Percentiles rank a stretch among this genome's conserved stretches.
Conservation (phyloP, 208 protist species). For the Angomonas deanei region DNA sequence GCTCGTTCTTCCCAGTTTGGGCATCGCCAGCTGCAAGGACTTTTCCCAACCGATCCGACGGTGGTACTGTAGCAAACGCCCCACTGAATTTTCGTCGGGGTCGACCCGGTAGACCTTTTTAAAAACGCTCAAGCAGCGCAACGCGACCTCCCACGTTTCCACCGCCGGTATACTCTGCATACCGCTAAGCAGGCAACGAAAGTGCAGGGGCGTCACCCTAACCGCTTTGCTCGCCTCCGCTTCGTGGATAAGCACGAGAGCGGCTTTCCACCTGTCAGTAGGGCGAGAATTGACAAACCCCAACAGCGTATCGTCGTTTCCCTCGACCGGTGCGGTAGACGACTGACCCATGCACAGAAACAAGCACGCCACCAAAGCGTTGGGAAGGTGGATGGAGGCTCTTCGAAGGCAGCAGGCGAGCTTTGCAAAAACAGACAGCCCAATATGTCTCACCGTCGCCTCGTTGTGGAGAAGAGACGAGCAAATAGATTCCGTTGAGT, state of each 20-base stretch:
- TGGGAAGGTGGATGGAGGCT: conserved; percentile 26
- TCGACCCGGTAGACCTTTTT: conserved; percentile 17
- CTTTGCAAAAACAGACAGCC: conserved; percentile 30
- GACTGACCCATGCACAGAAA: conserved; percentile 39
- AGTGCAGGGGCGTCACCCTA: conserved; percentile 45
- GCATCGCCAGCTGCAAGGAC: conserved; percentile 69
- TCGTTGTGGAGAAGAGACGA: conserved; percentile 47
- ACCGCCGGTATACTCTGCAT: conserved; percentile 63
- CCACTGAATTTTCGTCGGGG: conserved; percentile 43
- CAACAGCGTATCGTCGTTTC: background rate
- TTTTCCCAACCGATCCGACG: conserved; percentile 61
- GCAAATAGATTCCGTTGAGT: conserved; percentile 46
- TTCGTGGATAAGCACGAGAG: conserved; percentile 29
- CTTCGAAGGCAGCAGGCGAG: conserved; percentile 22
- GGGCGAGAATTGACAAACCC: conserved; percentile 19
- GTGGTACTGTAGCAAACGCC: conserved; percentile 54
- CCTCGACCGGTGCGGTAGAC: background rate
- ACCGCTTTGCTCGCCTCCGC: conserved; percentile 19
- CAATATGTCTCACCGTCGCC: conserved; percentile 53
- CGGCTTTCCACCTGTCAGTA: conserved; percentile 30
- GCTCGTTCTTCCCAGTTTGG: too few relatives aligned
- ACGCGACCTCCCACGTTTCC: conserved; percentile 43
- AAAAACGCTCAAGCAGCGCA: conserved; percentile 29
- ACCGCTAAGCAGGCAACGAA: conserved; percentile 49
- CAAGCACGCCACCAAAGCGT: conserved; percentile 63